phyloP scores from a whole-genome alignment of 2,329 filamentous ascomycete species.

The Phialophora macrospora region DNA sequence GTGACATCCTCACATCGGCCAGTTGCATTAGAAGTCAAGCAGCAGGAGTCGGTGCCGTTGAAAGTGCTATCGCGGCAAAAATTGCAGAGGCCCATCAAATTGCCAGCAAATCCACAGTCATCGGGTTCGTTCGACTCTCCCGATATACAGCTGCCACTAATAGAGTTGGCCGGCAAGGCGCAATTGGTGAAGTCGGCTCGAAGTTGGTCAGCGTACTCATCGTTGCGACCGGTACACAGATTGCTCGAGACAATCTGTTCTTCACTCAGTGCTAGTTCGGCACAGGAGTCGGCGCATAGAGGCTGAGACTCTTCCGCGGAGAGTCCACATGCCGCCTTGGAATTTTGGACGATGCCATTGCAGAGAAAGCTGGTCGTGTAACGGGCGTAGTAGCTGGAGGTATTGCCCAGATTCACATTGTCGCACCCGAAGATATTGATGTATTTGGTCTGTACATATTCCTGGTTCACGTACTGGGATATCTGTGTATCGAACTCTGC shows the following conservation, averaged over 20 bases:
- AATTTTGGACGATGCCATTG: conserved; percentile 92
- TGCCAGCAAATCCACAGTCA: conserved; percentile 83
- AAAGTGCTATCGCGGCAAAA: conserved; percentile 83
- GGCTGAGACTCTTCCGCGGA: conserved; percentile 69
- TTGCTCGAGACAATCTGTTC: conserved; percentile 78
- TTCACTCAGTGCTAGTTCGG: conserved; percentile 85
- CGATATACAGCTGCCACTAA: conserved; percentile 74
- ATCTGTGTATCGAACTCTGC: conserved; percentile 78
- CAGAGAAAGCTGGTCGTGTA: conserved; percentile 92
- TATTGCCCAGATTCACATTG: conserved; percentile 75
- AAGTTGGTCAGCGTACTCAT: conserved; percentile 74
- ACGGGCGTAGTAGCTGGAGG: conserved; percentile 83
- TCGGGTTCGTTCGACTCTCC: conserved; percentile 79
- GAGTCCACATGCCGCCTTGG: conserved; percentile 70
- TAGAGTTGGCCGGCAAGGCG: conserved; percentile 76
- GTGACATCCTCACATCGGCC: conserved; percentile 74
- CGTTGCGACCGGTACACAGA: conserved; percentile 71
- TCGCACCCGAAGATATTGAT: conserved; percentile 78
- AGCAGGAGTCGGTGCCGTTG: conserved; percentile 95
- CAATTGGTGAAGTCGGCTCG: conserved; percentile 92
- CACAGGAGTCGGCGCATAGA: conserved; percentile 88
- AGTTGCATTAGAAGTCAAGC: conserved; percentile 78
- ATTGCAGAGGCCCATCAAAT: conserved; percentile 75
- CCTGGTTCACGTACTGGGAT: conserved; percentile 71
- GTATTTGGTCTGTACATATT: conserved; percentile 81